Base-by-base conservation (phyloP, 345 rosid species). In the Hypericum androsaemum region DNA sequence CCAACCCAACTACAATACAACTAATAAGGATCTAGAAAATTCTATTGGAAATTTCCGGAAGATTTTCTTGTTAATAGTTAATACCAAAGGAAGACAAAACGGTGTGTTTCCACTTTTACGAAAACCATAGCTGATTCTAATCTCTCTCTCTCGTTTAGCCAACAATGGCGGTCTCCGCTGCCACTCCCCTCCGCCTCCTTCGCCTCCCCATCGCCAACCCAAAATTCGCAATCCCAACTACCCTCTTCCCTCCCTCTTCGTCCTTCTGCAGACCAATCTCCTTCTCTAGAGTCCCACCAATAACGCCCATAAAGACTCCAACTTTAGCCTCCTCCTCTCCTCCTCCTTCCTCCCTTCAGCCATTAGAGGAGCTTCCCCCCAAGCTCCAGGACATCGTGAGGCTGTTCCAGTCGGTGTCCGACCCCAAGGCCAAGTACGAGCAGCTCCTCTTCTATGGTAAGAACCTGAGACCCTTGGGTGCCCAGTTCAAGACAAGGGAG, bases 371-470 rank as follows among this genome's bases (percentile, higher is more conserved):
- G 40, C 88, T 92, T 48, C 98, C 98, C 46, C 85, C 94, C 12
- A 80, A 73, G 71, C 95, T 92, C 43, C 94, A 76, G 56, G 88
- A 88, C 60, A 88, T 88, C 65, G 64, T 88, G 65, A 71, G 66
- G 53, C 83, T 81, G 6, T 94, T 94, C 67, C 99, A 88, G 61
- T 81, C 95, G 13, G 96, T 83, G 0, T 69, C 77, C 28, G 84
- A 84, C 5, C 78, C 90, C 0, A 83, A 69, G 62, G 79, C 86
- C 49, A 89, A 82, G 69, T 89, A 84, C 77, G 77, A 82, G 80
- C 96, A 86, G 77, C 83, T 89, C 7, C 50, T 84, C 10, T 86
- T 89, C 71, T 82, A 87, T 47, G 95, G 95, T 0, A 80, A 77
- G 55, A 79, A 77, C 52, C 77, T 94, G 60, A 77, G 66, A 12